Percentiles rank a stretch among this genome's conserved stretches.
phyloP scores from a whole-genome alignment of 1,284 basidiomycete species.

The Ustilago loliicola region DNA sequence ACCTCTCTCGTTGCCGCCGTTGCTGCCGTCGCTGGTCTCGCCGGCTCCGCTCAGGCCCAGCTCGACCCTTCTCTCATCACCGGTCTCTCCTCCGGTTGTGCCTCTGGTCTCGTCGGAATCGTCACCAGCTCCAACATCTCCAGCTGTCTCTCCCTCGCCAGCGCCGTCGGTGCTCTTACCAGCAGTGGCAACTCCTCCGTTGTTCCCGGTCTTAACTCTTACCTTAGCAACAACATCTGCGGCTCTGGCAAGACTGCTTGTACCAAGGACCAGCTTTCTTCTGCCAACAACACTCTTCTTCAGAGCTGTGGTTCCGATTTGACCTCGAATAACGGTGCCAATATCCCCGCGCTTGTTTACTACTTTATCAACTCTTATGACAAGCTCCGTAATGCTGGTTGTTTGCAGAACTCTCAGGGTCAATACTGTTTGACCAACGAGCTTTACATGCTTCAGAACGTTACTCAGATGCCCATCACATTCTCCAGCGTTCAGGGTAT shows the following conservation, averaged over 20 bases:
- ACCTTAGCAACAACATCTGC: slow-evolving; percentile 37
- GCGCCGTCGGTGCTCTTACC: slow-evolving; percentile 42
- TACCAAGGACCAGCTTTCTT: slow-evolving; percentile 15
- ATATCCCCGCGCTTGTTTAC: slow-evolving; percentile 39
- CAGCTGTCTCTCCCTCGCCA: slow-evolving; percentile 33
- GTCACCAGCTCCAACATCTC: slow-evolving; percentile 48
- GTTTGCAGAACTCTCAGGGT: slow-evolving; percentile 23
- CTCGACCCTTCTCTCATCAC: slow-evolving; percentile 49
- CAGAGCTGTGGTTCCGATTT: slow-evolving; percentile 40
- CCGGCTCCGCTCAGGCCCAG: slow-evolving; percentile 31
- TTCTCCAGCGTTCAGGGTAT: slow-evolving; percentile 27
- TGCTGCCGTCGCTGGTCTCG: slow-evolving; percentile 18
- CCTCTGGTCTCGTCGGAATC: slow-evolving; percentile 29
- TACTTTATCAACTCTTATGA: slow-evolving; percentile 49
- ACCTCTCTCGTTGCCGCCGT: slow-evolving; percentile 26
- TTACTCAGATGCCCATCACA: slow-evolving; percentile 19
- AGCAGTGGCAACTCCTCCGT: slow-evolving; percentile 31
- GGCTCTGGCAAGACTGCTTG: slow-evolving; percentile 30
- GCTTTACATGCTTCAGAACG: slow-evolving; percentile 42
- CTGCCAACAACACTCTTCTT: slow-evolving; percentile 39
- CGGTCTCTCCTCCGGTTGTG: slow-evolving; percentile 43
- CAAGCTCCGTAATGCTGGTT: slow-evolving; percentile 28
- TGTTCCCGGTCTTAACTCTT: slow-evolving; percentile 34
- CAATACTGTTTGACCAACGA: slow-evolving; percentile 27
- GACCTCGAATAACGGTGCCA: slow-evolving; percentile 9